Percentiles rank a stretch among this genome's conserved stretches.
Conservation (phyloP, 768 basidiomycete species). For the Panus rudis region DNA sequence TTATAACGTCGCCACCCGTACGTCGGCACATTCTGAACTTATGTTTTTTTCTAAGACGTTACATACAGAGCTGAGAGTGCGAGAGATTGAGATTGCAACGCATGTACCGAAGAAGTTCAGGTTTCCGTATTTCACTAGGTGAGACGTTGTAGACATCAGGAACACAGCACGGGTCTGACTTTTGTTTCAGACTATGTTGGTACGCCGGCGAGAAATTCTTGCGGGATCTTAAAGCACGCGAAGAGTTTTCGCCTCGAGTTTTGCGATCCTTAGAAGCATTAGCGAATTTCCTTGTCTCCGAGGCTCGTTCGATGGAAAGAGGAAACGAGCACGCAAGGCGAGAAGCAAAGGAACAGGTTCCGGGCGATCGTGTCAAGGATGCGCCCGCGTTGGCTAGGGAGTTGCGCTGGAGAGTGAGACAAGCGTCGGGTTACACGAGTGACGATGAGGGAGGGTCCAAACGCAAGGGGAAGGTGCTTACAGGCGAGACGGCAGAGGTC, state of each 20-base stretch:
- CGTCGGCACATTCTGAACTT: conserved; percentile 1
- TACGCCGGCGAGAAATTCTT: conserved; percentile 81
- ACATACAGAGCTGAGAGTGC: conserved; percentile 69
- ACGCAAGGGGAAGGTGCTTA: conserved; percentile 33
- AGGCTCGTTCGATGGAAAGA: conserved; percentile 65
- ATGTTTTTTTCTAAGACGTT: no score
- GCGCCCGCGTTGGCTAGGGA: conserved; percentile 76
- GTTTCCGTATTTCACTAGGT: conserved; percentile 21
- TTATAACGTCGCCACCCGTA: conserved; percentile 81
- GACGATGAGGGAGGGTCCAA: conserved; percentile 52
- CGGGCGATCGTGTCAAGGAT: conserved; percentile 76
- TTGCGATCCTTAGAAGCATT: conserved; percentile 65
- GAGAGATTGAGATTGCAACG: conserved; percentile 88
- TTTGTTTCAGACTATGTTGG: conserved; percentile 69
- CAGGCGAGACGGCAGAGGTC: conserved; percentile 35
- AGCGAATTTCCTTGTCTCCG: conserved; percentile 72
- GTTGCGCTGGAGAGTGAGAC: conserved; percentile 72
- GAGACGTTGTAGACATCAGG: conserved; percentile 1
- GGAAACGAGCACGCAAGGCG: conserved; percentile 66
- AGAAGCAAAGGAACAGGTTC: conserved; percentile 76
- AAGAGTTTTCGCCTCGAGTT: conserved; percentile 50
- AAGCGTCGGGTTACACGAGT: conserved; percentile 53
- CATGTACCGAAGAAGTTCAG: conserved; percentile 70
- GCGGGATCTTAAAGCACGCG: conserved; percentile 57
- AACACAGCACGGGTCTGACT: conserved; percentile 1